Evolutionary conservation across 2,329 filamentous ascomycete species (phyloP).

Genomic region (Madurella fahalii): DNA sequence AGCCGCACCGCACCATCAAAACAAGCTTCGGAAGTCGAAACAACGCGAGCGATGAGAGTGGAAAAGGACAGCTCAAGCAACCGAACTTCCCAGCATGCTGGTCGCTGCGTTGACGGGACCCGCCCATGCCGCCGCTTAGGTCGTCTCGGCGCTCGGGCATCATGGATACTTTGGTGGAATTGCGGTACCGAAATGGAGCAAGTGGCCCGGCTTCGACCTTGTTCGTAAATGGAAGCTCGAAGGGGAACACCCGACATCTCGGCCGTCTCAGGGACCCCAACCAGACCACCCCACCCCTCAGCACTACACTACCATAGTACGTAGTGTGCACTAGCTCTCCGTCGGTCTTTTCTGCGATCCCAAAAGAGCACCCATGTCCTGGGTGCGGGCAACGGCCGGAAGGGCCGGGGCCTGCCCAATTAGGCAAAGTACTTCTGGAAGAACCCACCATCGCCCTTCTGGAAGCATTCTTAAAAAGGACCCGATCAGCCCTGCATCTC

Average conservation of each 20-base stretch:
- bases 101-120: not conserved
- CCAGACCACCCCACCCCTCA: too few species aligned
- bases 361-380: not conserved
- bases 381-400: slow-evolving; percentile 15
- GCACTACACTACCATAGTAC: too few species aligned
- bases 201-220: too few species aligned
- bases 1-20: not conserved
- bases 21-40: not conserved
- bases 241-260: too few species aligned
- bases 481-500: slow-evolving; percentile 21
- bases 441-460: slow-evolving; percentile 19
- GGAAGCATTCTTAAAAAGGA: slow-evolving; percentile 20
- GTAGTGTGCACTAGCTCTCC: too few species aligned
- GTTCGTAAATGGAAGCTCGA: too few species aligned
- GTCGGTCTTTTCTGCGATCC: too few species aligned
- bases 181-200: too few species aligned
- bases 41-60: too few species aligned
- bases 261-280: too few species aligned
- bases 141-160: not conserved
- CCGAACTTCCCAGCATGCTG: not conserved
- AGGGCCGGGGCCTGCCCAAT: slow-evolving; percentile 18
- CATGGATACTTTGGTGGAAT: not conserved
- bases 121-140: not conserved
- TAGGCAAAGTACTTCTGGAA: slow-evolving; percentile 14
- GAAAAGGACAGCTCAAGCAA: not conserved